phyloP scores from a whole-genome alignment of 2,329 filamentous ascomycete genomes.

The Colletotrichum sidae region DNA sequence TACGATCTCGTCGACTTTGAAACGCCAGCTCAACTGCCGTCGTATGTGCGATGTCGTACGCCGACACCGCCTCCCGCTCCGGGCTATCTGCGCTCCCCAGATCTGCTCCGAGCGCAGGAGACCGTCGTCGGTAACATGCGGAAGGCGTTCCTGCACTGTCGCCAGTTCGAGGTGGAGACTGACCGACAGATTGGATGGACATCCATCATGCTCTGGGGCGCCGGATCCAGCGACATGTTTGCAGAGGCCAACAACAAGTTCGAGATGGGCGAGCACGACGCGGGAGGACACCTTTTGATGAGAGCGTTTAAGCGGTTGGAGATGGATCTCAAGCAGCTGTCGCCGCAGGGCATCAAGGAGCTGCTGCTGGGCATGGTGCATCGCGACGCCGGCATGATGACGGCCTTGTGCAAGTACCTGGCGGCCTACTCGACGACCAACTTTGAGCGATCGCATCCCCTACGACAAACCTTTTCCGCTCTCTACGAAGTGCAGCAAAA shows the following conservation, averaged over 20 bases:
- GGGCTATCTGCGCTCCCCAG: constrained; percentile 55
- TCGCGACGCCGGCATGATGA: constrained; percentile 57
- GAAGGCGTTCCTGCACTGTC: constrained; percentile 57
- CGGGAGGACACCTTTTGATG: constrained; percentile 54
- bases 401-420: constrained; percentile 58
- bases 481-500: constrained; percentile 59
- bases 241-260: constrained; percentile 57
- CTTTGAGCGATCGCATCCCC: constrained; percentile 55
- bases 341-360: constrained; percentile 56
- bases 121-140: constrained; percentile 56
- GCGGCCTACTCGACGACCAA: constrained; percentile 57
- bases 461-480: constrained; percentile 56
- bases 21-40: constrained; percentile 54
- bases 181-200: constrained; percentile 54
- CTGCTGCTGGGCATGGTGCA: constrained; percentile 57
- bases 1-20: constrained; percentile 63
- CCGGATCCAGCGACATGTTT: constrained; percentile 56
- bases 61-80: constrained; percentile 57
- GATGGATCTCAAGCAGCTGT: constrained; percentile 55
- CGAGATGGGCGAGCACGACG: constrained; percentile 53
- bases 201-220: constrained; percentile 56
- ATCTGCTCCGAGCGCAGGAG: constrained; percentile 57
- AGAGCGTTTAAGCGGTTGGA: constrained; percentile 57
- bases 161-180: constrained; percentile 55
- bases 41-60: constrained; percentile 57